Percentiles rank a stretch among this genome's conserved stretches.
These are phyloP conservation scores for Aureobasidium sp. DNA, from an alignment of 2,329 filamentous ascomycete species.

Conservation along the genomic window DNA sequence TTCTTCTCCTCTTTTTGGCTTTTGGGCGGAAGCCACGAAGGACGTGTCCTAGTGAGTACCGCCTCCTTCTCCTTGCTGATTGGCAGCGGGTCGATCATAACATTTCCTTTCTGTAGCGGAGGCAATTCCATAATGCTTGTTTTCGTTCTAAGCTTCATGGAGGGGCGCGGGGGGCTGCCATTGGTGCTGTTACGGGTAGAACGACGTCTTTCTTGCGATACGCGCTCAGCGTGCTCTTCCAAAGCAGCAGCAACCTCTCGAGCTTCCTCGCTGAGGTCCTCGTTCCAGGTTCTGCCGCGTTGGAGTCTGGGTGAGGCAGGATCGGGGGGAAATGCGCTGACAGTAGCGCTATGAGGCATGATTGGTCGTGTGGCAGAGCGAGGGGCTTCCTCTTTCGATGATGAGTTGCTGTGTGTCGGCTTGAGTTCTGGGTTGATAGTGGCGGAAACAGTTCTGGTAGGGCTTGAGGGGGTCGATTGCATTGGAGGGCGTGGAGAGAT, in stretches of 20 bases:
- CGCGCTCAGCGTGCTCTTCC: conserved; percentile 62
- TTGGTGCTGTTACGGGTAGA: conserved; percentile 19
- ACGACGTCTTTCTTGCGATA: conserved; percentile 5
- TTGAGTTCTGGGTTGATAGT: conserved; percentile 16
- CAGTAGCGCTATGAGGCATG: conserved; percentile 28
- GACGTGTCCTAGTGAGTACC: conserved; percentile 67
- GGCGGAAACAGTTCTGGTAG: conserved; percentile 25
- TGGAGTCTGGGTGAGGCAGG: conserved; percentile 21
- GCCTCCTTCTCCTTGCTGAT: conserved; percentile 83
- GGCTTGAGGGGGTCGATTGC: conserved; percentile 25
- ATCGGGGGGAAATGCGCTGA: conserved; percentile 22
- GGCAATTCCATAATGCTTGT: conserved; percentile 45
- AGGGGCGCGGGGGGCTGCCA: conserved; percentile 24
- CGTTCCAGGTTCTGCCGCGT: conserved; percentile 65
- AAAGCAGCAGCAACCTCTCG: conserved; percentile 69
- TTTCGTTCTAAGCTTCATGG: conserved; percentile 22
- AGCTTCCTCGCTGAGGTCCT: conserved; percentile 64
- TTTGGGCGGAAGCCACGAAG: conserved; percentile 80
- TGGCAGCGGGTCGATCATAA: conserved; percentile 77
- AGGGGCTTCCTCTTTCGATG: conserved; percentile 2
- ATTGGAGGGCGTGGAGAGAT: conserved; percentile 54
- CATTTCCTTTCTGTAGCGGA: conserved; percentile 63
- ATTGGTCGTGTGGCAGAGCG: conserved; percentile 1
- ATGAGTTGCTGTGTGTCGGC: neutral
- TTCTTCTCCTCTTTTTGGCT: conserved; percentile 84